These are phyloP conservation scores for Rutidosis leptorrhynchoides DNA, from an alignment of 129 eudicot genomes.

Conservation along the genomic window DNA sequence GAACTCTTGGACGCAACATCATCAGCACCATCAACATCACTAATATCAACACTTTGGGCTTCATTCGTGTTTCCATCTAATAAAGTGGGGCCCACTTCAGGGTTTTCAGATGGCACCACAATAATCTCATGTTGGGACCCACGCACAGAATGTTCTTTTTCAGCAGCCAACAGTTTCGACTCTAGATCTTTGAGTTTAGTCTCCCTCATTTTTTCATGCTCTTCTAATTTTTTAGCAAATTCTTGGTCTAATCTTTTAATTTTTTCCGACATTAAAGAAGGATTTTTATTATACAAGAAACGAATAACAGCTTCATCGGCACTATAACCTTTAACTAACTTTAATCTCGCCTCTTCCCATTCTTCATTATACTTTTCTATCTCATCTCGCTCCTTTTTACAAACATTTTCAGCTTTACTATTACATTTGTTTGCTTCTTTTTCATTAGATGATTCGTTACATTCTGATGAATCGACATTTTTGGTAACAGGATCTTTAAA, in stretches of 20 bases:
- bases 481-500: constrained; percentile 7
- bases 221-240: constrained; percentile 17
- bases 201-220: constrained; percentile 21
- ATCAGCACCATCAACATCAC: constrained; percentile 7
- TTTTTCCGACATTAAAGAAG: constrained; percentile 20
- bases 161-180: constrained; percentile 13
- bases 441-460: constrained; percentile 19
- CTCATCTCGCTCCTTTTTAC: constrained; percentile 9
- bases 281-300: constrained; percentile 10
- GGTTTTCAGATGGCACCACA: constrained; percentile 15
- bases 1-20: constrained; percentile 13
- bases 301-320: constrained; percentile 9
- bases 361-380: constrained; percentile 16
- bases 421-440: constrained; percentile 7
- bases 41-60: constrained; percentile 15
- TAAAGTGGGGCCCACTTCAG: constrained; percentile 22
- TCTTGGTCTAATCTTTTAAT: constrained; percentile 6
- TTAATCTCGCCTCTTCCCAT: constrained; percentile 10
- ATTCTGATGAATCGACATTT: background rate
- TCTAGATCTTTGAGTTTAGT: constrained; percentile 10
- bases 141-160: background rate
- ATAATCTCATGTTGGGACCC: constrained; percentile 16
- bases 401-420: background rate
- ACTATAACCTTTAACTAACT: constrained; percentile 3
- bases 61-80: constrained; percentile 10